phyloP scores from a whole-genome alignment of 495 filamentous ascomycete species.

The Tuber microsphaerosporum region DNA sequence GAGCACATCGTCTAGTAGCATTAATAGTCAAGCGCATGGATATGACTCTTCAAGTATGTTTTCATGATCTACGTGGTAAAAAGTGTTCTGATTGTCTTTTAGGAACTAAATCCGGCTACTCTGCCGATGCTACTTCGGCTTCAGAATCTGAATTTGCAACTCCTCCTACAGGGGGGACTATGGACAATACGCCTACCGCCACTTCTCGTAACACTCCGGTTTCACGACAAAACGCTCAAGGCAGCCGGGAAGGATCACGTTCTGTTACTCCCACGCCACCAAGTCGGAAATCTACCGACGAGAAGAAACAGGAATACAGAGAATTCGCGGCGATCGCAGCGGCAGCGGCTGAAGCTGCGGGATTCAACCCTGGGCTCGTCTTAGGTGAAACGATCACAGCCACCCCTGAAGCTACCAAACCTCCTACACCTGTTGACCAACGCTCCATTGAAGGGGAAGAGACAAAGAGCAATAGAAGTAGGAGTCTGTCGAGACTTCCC shows the following conservation, averaged over 20 bases:
- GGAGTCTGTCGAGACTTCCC: not conserved
- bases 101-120: not conserved
- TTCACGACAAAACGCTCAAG: not conserved
- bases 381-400: constrained; percentile 9
- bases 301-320: constrained; percentile 14
- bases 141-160: not conserved
- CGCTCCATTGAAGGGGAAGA: not conserved
- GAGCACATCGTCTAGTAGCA: not conserved
- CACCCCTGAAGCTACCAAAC: not conserved
- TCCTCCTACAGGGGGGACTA: not conserved
- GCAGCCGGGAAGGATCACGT: not conserved
- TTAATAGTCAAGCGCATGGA: not conserved
- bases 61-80: not conserved
- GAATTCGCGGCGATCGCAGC: constrained; percentile 24
- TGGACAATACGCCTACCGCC: not conserved
- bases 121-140: not conserved
- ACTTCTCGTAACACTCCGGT: not conserved
- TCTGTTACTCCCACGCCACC: constrained; percentile 8
- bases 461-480: not conserved
- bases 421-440: not conserved
- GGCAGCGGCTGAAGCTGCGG: constrained; percentile 28
- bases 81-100: not conserved
- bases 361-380: constrained; percentile 22
- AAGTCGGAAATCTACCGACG: constrained; percentile 10
- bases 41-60: not conserved